These are phyloP conservation scores for Posidonia australis DNA, from an alignment of 106 monocot species.

Conservation along the genomic window DNA sequence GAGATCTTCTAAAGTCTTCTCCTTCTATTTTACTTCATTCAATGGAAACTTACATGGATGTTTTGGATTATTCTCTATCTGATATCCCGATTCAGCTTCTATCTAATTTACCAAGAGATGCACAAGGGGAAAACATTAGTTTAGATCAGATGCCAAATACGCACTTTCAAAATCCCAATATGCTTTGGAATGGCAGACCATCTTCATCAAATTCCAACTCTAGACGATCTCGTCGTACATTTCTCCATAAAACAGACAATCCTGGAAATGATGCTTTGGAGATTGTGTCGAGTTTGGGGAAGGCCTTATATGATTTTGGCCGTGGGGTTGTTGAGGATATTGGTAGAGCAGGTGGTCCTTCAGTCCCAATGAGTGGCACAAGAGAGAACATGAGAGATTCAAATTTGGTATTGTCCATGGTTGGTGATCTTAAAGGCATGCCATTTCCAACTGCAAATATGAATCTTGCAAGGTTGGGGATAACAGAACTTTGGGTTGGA, in stretches of 20 bases:
- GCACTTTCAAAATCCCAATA: conserved; percentile 12
- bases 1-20: conserved; percentile 73
- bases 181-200: conserved; percentile 8
- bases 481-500: conserved; percentile 77
- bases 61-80: conserved; percentile 90
- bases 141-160: conserved; percentile 5
- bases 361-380: conserved; percentile 10
- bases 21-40: conserved; percentile 50
- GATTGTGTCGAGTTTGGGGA: conserved; percentile 66
- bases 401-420: conserved; percentile 26
- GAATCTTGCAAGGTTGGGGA: conserved; percentile 49
- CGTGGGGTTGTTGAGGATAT: conserved; percentile 93
- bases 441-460: conserved; percentile 86
- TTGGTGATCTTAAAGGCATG: conserved; percentile 61
- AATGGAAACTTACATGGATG: conserved; percentile 76
- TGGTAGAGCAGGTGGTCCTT: conserved; percentile 40
- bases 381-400: conserved; percentile 13
- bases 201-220: conserved; percentile 24
- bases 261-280: conserved; percentile 75
- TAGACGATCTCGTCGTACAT: conserved; percentile 16
- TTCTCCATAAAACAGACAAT: conserved; percentile 17
- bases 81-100: conserved; percentile 45
- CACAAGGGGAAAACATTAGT: conserved; percentile 11
- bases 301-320: conserved; percentile 93
- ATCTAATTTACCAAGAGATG: conserved; percentile 12